Conservation (phyloP, 495 filamentous ascomycete genomes). For the Talaromyces ruber region DNA sequence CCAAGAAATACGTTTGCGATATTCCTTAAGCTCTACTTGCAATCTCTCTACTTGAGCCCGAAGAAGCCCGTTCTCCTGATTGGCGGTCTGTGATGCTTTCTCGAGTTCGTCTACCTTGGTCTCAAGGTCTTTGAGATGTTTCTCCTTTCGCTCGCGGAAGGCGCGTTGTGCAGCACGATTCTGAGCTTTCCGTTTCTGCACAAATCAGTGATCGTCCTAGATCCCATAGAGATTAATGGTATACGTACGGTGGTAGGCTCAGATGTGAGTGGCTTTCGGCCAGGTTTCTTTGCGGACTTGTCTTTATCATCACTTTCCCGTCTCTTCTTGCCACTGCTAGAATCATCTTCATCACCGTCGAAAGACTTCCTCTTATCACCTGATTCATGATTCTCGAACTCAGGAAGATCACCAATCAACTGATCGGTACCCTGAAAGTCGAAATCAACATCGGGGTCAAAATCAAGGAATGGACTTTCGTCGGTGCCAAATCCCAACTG, state of each 20-base stretch:
- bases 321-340: constrained; percentile 65
- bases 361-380: constrained; percentile 72
- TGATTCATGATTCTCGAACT: constrained; percentile 40
- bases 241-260: constrained; percentile 87
- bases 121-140: constrained; percentile 92
- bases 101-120: constrained; percentile 90
- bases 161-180: constrained; percentile 95
- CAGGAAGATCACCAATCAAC: constrained; percentile 74
- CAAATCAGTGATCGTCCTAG: constrained; percentile 31
- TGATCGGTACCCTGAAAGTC: constrained; percentile 51
- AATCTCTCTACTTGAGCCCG: constrained; percentile 82
- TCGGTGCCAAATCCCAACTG: constrained; percentile 44
- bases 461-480: constrained; percentile 78
- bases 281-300: constrained; percentile 83
- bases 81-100: constrained; percentile 72
- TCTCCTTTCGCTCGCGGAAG: constrained; percentile 97
- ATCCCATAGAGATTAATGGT: neutral
- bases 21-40: constrained; percentile 77
- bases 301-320: constrained; percentile 71
- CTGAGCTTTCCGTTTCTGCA: constrained; percentile 94
- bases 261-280: constrained; percentile 88
- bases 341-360: constrained; percentile 62
- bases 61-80: constrained; percentile 77
- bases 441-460: constrained; percentile 64
- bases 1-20: constrained; percentile 73